Evolutionary conservation across 345 rosid species (phyloP), one percentile per base, ranked within the genome.

Genomic region (Arabis hirsuta): DNA sequence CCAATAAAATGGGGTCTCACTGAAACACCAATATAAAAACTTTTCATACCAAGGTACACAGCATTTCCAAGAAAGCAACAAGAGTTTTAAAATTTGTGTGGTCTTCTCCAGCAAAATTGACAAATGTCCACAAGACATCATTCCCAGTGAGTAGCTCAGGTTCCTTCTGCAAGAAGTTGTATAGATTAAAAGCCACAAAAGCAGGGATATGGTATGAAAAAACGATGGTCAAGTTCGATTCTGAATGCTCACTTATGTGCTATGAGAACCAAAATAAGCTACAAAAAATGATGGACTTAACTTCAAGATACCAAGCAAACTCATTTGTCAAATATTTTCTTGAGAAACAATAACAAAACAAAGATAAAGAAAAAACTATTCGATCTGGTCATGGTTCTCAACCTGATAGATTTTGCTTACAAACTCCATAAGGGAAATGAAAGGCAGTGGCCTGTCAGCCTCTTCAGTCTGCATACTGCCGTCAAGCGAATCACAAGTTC

Each of bases 31-130:
- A 66, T 38, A 63, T 31, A 77, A 55, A 65, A 39, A 74, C 38
- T 62, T 61, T 43, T 24, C 89, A 55, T 93, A 93, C 98, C 97
- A 94, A 83, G 82, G 96, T 86, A 79, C 96, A 76, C 71, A 91
- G 82, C 97, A 94, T 89, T 81, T 88, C 88, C 74, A 94, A 82
- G 88, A 94, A 94, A 67, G 97, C 96, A 79, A 85, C 98, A 32
- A 91, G 95, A 12, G 98, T 94, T 79, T 91, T 88, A 76, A 91
- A 84, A 79, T 89, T 94, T 27, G 96, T 88, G 82, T 94, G 98
- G 79, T 94, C 98, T 75, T 94, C 98, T 70, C 98, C 98, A 53
- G 97, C 97, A 84, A 94, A 94, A 78, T 83, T 88, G 76, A 94
- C 96, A 78, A 94, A 94, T 27, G 96, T 94, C 98, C 98, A 94